Base-by-base conservation (phyloP, 108 stramenopile genomes). In the Nannochloropsis salina region DNA sequence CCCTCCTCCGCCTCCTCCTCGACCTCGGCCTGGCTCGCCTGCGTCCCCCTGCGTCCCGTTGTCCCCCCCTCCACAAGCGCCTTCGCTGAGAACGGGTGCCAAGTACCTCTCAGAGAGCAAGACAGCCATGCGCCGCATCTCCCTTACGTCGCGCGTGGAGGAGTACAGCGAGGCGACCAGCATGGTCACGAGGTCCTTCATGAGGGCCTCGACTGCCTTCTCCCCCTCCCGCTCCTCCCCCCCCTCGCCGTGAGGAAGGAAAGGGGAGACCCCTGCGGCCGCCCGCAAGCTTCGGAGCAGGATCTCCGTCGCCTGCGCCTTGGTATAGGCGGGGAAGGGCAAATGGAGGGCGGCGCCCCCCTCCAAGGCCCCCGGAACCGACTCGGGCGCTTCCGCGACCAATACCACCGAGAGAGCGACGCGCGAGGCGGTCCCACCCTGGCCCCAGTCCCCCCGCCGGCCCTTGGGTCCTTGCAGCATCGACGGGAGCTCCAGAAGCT, bases 301-400 rank as follows among this genome's bases (percentile, higher is more conserved):
- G n/a, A 74, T 74, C 8, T 15, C 61, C 61, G 61, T 74, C n/a
- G 61, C 61, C n/a, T 74, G 61, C 61, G 8, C 61, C 61, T 74
- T 74, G 61, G 61, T 74, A 74, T 74, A 74, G 61, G 61, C 61
- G 61, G 61, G 61, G 61, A 74, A 74, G n/a, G 61, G 61, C n/a
- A 74, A 15, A 8, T 74, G 4, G 20, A 74, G n/a, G 15, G 61
- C 61, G 20, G n/a, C 15, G 0, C 20, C 61, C 15, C 20, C 61
- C n/a, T 74, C 61, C 3, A 74, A n/a, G 20, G 61, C 4, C 15
- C 61, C 61, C 61, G 61, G 61, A 1, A 74, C 61, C 61, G n/a
- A 15, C 61, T n/a, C 61, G 2, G 61, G 61, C 20, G 61, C n/a
- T n/a, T 74, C 61, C n/a, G 61, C 15, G n/a, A 74, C n/a, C 61